These are phyloP conservation scores for Rhizopogon sp. DNA, from an alignment of 768 basidiomycete species.

Conservation along the genomic window DNA sequence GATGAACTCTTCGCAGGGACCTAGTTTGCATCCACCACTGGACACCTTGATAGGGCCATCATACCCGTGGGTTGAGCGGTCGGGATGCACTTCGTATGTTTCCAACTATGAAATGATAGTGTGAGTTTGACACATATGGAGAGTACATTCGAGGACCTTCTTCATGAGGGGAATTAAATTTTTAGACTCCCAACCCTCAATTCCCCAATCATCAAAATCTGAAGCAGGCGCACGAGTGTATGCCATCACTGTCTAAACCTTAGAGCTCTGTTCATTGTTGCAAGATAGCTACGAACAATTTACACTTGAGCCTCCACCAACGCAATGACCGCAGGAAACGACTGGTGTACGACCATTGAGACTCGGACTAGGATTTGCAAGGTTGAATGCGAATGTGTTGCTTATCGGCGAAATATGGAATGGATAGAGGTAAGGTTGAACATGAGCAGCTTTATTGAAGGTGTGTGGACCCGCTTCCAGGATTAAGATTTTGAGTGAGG, in stretches of 20 bases:
- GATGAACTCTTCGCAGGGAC: constrained; percentile 39
- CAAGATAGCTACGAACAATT: constrained; percentile 39
- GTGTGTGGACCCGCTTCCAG: no score
- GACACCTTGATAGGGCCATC: constrained; percentile 27
- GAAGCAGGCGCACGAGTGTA: constrained; percentile 57
- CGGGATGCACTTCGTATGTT: constrained; percentile 26
- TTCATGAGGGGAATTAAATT: constrained; percentile 52
- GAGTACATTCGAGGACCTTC: constrained; percentile 36
- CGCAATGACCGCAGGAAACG: constrained; percentile 41
- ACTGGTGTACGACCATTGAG: constrained; percentile 39
- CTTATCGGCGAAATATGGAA: constrained; percentile 34
- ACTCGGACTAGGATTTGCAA: constrained; percentile 33
- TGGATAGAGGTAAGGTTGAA: constrained; percentile 50
- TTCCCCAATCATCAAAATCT: constrained; percentile 65
- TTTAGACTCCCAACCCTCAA: constrained; percentile 57
- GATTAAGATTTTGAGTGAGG: no score
- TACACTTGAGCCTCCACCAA: constrained; percentile 61
- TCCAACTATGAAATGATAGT: constrained; percentile 15
- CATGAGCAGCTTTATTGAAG: constrained; percentile 38
- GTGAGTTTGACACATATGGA: not conserved
- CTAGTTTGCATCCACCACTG: constrained; percentile 3
- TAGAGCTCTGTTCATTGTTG: not conserved
- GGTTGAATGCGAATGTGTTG: constrained; percentile 41
- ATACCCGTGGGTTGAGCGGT: constrained; percentile 30
- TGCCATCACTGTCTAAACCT: constrained; percentile 30